Percentiles rank a stretch among this genome's conserved stretches.
phyloP scores from a whole-genome alignment of 2,329 filamentous ascomycete genomes.

The Neurospora sp. region DNA sequence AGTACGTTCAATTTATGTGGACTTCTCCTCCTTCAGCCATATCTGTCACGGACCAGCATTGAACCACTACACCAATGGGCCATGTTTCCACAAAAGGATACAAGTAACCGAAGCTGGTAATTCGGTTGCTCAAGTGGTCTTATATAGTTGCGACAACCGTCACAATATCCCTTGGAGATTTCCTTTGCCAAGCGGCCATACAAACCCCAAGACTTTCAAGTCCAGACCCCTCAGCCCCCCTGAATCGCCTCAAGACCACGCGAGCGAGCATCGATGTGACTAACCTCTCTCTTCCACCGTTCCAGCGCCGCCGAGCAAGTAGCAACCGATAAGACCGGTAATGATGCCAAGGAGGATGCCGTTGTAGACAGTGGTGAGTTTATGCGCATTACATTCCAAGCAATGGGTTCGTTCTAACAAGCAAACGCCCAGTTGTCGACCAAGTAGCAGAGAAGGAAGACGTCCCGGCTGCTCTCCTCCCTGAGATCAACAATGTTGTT shows the following conservation, averaged over 20 bases:
- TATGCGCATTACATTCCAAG: too few relatives aligned
- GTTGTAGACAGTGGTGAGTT: constrained; percentile 23
- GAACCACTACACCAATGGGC: too few relatives aligned
- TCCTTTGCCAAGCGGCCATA: neutral
- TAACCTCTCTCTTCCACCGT: neutral
- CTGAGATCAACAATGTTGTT: constrained; percentile 26
- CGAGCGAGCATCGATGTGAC: neutral
- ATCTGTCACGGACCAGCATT: too few relatives aligned
- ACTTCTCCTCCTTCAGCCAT: too few relatives aligned
- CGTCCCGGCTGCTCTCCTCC: constrained; percentile 21
- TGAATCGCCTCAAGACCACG: neutral
- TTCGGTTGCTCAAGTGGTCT: too few relatives aligned
- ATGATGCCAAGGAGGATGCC: constrained; percentile 23
- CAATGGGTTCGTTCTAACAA: too few relatives aligned
- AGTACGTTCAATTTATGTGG: constrained; percentile 8
- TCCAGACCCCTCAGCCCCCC: neutral
- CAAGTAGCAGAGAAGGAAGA: constrained; percentile 24
- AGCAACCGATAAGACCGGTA: constrained; percentile 14
- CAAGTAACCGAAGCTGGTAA: too few relatives aligned
- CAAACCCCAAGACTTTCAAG: neutral
- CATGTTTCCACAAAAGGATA: too few relatives aligned
- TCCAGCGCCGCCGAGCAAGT: constrained; percentile 23
- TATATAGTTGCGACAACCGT: too few relatives aligned
- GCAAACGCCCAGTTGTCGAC: constrained; percentile 16
- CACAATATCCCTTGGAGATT: neutral